A percentile compares a stretch with the other conserved stretches of the same genome.
Conservation (phyloP, 2,329 filamentous ascomycete genomes). For the Nemania diffusa region DNA sequence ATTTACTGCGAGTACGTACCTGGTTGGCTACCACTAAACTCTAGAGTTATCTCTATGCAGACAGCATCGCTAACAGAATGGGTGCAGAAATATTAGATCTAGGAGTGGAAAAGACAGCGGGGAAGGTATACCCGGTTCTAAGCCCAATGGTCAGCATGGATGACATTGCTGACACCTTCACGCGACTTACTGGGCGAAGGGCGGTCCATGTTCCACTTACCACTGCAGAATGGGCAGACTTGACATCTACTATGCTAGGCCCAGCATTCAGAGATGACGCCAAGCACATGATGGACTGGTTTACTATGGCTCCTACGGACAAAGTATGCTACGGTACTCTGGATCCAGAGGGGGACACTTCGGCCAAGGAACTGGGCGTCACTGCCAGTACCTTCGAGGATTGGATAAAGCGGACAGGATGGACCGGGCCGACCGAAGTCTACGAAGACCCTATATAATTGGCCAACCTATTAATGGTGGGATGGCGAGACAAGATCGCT, state of each 20-base stretch:
- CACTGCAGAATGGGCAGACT: conserved; percentile 25
- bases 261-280: conserved; percentile 26
- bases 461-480: neutral
- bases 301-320: conserved; percentile 19
- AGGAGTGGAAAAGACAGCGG: conserved; percentile 24
- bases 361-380: conserved; percentile 28
- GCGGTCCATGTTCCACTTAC: conserved; percentile 22
- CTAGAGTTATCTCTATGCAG: conserved; percentile 4
- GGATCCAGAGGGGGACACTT: conserved; percentile 28
- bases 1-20: conserved; percentile 26
- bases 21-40: conserved; percentile 5
- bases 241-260: conserved; percentile 21
- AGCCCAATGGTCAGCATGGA: conserved; percentile 21
- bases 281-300: conserved; percentile 31
- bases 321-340: conserved; percentile 28
- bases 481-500: neutral
- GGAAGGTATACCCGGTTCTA: conserved; percentile 24
- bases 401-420: conserved; percentile 29
- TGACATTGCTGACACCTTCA: conserved; percentile 27
- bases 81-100: conserved; percentile 23
- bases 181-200: conserved; percentile 25
- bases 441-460: conserved; percentile 11
- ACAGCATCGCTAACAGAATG: conserved; percentile 14
- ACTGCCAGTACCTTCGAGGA: conserved; percentile 28
- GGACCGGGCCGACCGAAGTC: conserved; percentile 25